These are phyloP conservation scores for Leucocoprinus birnbaumii DNA, from an alignment of 768 basidiomycete species.

Conservation along the genomic window DNA sequence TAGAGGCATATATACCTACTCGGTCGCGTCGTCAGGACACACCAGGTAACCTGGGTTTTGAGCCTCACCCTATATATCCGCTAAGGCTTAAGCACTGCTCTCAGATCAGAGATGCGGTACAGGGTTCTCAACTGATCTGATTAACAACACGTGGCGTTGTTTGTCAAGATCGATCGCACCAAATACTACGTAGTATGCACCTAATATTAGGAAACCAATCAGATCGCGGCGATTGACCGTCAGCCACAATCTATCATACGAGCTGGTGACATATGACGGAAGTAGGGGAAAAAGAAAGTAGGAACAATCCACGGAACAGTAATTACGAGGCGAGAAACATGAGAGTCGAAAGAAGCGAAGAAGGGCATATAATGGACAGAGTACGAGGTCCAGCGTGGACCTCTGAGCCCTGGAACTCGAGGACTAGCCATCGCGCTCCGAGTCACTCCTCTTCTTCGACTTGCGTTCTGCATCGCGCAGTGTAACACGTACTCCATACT, in stretches of 20 bases:
- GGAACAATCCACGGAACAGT: neutral
- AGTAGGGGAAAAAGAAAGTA: neutral
- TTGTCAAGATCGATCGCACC: neutral
- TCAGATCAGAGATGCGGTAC: neutral
- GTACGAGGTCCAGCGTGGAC: too few species aligned
- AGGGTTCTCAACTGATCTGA: slow-evolving; percentile 5
- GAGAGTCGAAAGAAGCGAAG: too few species aligned
- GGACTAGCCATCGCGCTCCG: neutral
- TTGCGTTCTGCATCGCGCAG: slow-evolving; percentile 37
- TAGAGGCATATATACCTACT: slow-evolving; percentile 38
- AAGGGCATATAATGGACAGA: neutral
- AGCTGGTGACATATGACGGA: neutral
- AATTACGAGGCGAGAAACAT: neutral
- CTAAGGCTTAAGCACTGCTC: neutral
- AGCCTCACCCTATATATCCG: neutral
- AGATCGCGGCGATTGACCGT: slow-evolving; percentile 3
- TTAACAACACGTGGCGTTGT: slow-evolving; percentile 9
- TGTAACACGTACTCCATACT: slow-evolving; percentile 38
- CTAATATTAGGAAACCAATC: slow-evolving; percentile 10
- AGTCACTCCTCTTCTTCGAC: slow-evolving; percentile 29
- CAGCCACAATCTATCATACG: neutral
- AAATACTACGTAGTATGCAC: slow-evolving; percentile 9
- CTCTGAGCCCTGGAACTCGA: too few species aligned
- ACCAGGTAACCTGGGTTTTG: slow-evolving; percentile 1
- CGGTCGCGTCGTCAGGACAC: neutral